A percentile compares a stretch with the other conserved stretches of the same genome.
Evolutionary conservation across 2,329 filamentous ascomycete species (phyloP).

Genomic region (Penicillium sp.): DNA sequence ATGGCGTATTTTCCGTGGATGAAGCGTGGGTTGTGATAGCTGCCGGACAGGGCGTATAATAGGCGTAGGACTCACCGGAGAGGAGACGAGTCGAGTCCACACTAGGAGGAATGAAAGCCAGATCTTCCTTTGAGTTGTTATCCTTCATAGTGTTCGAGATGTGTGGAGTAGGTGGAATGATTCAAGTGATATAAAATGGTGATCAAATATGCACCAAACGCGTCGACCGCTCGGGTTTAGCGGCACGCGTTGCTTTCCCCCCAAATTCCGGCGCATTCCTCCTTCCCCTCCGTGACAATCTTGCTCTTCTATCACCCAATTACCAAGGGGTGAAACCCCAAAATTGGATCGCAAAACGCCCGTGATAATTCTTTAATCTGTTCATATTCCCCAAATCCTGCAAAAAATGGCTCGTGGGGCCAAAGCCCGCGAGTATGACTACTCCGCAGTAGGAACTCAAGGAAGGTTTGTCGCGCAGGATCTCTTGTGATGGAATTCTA

Average conservation of each 20-base stretch:
- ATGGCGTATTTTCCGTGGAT: conserved; percentile 53
- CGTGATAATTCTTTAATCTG: not conserved
- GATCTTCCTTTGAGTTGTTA: conserved; percentile 30
- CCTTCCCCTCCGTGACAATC: conserved; percentile 15
- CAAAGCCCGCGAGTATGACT: conserved; percentile 49
- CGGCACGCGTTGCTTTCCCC: conserved; percentile 24
- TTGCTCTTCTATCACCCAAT: not conserved
- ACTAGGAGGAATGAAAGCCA: conserved; percentile 67
- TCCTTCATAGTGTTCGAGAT: conserved; percentile 34
- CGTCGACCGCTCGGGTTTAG: conserved; percentile 40
- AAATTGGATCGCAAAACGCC: not conserved
- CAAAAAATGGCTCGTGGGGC: conserved; percentile 40
- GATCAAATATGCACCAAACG: conserved; percentile 13
- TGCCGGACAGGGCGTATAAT: conserved; percentile 69
- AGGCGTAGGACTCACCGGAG: conserved; percentile 66
- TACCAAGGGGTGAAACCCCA: not conserved
- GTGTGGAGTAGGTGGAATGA: not conserved
- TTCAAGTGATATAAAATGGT: not conserved
- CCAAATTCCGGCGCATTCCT: conserved; percentile 25
- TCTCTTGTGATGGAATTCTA: not conserved
- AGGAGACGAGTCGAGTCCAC: conserved; percentile 60
- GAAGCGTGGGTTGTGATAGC: conserved; percentile 53
- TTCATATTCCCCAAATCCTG: not conserved
- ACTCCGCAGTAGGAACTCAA: conserved; percentile 48
- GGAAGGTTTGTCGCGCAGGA: conserved; percentile 41